Base-by-base conservation (phyloP, 1,139 yeast species). In the Sugiyamaella castrensis region DNA sequence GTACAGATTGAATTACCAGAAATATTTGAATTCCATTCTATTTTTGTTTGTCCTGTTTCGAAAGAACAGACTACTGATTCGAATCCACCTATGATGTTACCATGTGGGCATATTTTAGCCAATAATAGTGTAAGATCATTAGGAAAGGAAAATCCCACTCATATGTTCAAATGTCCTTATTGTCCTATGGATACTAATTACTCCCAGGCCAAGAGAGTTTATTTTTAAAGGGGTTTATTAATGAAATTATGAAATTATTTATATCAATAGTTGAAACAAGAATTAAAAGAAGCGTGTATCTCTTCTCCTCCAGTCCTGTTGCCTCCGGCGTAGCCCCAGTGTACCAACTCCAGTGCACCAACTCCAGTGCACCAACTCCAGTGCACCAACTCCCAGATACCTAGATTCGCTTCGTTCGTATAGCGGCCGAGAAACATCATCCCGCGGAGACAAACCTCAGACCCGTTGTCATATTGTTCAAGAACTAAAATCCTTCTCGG, bases 31-130 rank as follows among this genome's bases (percentile, higher is more conserved):
- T 86, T 81, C 67, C 97, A 89, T 66, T 87, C 95, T 0, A 82
- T 89, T 2, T 89, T 88, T 66, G 89, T 88, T 4, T 89, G 97
- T 65, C 97, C 97, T 0, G 91, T 89, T 1, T 79, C 92, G 7
- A 86, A 87, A 65, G 96, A 88, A 58, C 96, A 91, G 61, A 76
- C 87, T 0, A 80, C 84, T 0, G 65, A 62, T 10, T 68, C 63
- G 10, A 82, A 82, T 57, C 84, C 86, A 2, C 84, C 87, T 1
- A 74, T 74, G 71, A 74, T 81, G 50, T 66, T 82, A 33, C 83
- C 84, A 0, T 83, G 88, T 59, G 81, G 81, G 38, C 88, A 82
- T 64, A 69, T 82, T 11, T 68, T 82, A 7, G 78, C 84, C 0
- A 71, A 71, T 56, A 74, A 75, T 46, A 78, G 83, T 47, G 62